These are phyloP conservation scores for Knufia petricola DNA, from an alignment of 2,329 filamentous ascomycete species.

Conservation along the genomic window DNA sequence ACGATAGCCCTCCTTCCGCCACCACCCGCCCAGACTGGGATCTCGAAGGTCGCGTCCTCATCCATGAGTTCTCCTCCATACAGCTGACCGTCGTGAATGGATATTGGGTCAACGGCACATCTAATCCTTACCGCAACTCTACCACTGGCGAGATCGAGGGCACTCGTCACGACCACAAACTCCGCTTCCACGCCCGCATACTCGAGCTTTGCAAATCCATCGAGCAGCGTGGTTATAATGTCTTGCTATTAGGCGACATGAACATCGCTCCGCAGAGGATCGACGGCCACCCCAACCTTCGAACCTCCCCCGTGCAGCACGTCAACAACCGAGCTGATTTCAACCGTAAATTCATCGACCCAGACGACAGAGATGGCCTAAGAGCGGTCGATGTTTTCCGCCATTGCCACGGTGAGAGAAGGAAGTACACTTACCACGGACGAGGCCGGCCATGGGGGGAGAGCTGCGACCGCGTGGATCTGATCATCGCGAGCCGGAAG, in stretches of 20 bases:
- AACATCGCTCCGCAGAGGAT: conserved; percentile 39
- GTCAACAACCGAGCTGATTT: conserved; percentile 44
- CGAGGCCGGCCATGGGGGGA: conserved; percentile 36
- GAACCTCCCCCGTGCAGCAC: conserved; percentile 38
- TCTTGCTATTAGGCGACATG: conserved; percentile 44
- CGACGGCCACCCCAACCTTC: conserved; percentile 41
- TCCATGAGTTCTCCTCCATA: conserved; percentile 23
- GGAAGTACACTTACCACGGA: conserved; percentile 43
- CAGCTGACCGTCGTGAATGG: conserved; percentile 38
- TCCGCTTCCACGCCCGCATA: conserved; percentile 39
- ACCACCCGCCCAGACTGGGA: conserved; percentile 42
- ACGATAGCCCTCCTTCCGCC: conserved; percentile 32
- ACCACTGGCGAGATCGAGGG: conserved; percentile 34
- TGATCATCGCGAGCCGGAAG: conserved; percentile 37
- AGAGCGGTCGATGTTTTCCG: conserved; percentile 41
- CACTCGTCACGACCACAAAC: conserved; percentile 44
- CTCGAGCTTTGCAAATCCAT: conserved; percentile 36
- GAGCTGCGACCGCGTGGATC: conserved; percentile 46
- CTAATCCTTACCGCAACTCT: conserved; percentile 28
- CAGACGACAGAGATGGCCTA: conserved; percentile 24
- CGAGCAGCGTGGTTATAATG: conserved; percentile 33
- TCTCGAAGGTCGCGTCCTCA: conserved; percentile 41
- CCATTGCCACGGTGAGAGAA: conserved; percentile 33
- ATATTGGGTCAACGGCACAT: conserved; percentile 46
- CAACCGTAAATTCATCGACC: conserved; percentile 37